Conservation (phyloP, 108 stramenopile species). For the Fistulifera pelliculosa region DNA sequence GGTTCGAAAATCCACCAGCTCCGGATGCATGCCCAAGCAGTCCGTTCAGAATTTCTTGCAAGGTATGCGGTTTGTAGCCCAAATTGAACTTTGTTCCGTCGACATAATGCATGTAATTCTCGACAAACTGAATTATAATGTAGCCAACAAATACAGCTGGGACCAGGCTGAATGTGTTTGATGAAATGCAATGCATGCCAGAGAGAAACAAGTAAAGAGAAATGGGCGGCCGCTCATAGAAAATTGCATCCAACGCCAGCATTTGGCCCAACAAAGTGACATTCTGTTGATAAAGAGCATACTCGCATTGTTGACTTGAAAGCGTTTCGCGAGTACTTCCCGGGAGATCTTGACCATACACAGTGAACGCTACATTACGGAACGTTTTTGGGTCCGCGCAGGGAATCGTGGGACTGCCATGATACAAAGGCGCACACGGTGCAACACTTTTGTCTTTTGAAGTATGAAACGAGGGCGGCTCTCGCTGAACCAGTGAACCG, state of each 20-base stretch:
- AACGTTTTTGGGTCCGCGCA: conserved; percentile 56
- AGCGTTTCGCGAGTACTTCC: conserved; percentile 40
- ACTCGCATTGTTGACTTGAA: conserved; percentile 48
- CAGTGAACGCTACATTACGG: conserved; percentile 47
- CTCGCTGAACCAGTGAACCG: conserved; percentile 48
- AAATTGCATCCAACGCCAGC: conserved; percentile 36
- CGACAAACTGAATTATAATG: conserved; percentile 35
- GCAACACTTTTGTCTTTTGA: conserved; percentile 23
- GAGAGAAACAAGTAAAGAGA: conserved; percentile 55
- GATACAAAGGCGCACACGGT: neutral
- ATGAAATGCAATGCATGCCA: conserved; percentile 58
- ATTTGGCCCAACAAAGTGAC: conserved; percentile 26
- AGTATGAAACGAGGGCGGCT: conserved; percentile 40
- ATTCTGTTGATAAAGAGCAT: conserved; percentile 37
- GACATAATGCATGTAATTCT: conserved; percentile 41
- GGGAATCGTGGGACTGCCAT: conserved; percentile 29
- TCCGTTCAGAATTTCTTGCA: conserved; percentile 39
- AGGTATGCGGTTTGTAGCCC: conserved; percentile 50
- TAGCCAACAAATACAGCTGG: conserved; percentile 47
- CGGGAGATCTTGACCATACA: conserved; percentile 47
- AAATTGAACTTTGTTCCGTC: conserved; percentile 18
- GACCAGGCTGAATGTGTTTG: conserved; percentile 40
- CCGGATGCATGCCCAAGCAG: conserved; percentile 37
- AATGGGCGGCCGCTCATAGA: conserved; percentile 51
- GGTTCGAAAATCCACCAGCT: conserved; percentile 32